Percentiles rank a stretch among this genome's conserved stretches.
Evolutionary conservation across 1,139 yeast genomes (phyloP).

Genomic region (Candida smagusa): DNA sequence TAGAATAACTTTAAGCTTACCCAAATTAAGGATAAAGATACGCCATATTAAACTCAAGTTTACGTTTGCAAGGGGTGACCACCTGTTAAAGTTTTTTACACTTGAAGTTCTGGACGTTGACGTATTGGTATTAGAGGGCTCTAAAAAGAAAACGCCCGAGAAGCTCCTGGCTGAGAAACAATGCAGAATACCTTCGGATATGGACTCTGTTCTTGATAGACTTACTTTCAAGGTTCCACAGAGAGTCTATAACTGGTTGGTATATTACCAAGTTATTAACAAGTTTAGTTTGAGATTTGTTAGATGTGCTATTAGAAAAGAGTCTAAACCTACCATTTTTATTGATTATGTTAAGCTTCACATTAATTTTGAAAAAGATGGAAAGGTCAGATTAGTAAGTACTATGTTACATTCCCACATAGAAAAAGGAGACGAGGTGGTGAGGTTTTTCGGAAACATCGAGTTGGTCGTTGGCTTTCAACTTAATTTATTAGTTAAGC

Average conservation of each 20-base stretch:
- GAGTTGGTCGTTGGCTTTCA: slow-evolving; percentile 28
- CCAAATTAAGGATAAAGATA: slow-evolving; percentile 16
- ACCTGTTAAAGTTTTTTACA: slow-evolving; percentile 30
- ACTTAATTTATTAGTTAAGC: slow-evolving; percentile 21
- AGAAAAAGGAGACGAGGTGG: slow-evolving; percentile 16
- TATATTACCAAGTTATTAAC: slow-evolving; percentile 22
- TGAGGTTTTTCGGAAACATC: slow-evolving; percentile 29
- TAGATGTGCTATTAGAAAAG: slow-evolving; percentile 21
- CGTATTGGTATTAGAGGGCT: slow-evolving; percentile 7
- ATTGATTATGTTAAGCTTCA: slow-evolving; percentile 34
- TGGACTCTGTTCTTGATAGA: not conserved
- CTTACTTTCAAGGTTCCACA: slow-evolving; percentile 11
- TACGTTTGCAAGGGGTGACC: slow-evolving; percentile 24
- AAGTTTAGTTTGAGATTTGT: slow-evolving; percentile 30
- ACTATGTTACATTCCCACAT: slow-evolving; percentile 31
- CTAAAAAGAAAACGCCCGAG: no score
- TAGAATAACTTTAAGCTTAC: slow-evolving; percentile 24
- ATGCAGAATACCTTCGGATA: no score
- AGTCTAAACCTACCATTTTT: slow-evolving; percentile 15
- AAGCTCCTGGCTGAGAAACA: no score
- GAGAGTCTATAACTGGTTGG: slow-evolving; percentile 12
- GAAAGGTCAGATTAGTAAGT: slow-evolving; percentile 20
- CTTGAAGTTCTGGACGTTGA: slow-evolving; percentile 28
- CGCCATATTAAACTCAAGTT: slow-evolving; percentile 24
- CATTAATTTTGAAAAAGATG: slow-evolving; percentile 16